phyloP scores from a whole-genome alignment of 129 eudicot species.

The Arctium minus region DNA sequence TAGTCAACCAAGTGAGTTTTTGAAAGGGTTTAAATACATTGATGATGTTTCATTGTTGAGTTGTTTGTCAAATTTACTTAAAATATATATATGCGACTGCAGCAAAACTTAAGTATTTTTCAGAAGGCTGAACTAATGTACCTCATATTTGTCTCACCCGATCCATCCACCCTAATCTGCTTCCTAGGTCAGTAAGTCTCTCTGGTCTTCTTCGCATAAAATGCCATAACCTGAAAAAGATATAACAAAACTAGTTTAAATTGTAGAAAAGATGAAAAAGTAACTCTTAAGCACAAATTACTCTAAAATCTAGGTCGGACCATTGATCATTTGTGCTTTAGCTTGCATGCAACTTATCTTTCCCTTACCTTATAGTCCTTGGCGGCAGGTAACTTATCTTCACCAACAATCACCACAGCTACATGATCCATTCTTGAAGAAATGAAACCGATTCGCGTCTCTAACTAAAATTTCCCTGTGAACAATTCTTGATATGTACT shows the following conservation, averaged over 20 bases:
- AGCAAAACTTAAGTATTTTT: background rate
- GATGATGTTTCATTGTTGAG: background rate
- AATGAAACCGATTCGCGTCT: constrained; percentile 64
- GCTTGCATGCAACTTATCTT: background rate
- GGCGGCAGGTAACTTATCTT: background rate
- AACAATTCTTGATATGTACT: constrained; percentile 49
- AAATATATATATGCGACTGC: background rate
- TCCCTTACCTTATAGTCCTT: background rate
- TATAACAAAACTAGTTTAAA: background rate
- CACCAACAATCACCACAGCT: constrained; percentile 67
- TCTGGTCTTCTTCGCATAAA: background rate
- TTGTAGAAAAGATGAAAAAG: background rate
- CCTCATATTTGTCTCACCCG: background rate
- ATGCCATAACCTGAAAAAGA: background rate
- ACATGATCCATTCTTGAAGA: constrained; percentile 55
- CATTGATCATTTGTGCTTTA: background rate
- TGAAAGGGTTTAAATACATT: background rate
- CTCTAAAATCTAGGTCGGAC: background rate
- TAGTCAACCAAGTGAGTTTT: background rate
- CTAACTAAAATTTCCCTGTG: constrained; percentile 56
- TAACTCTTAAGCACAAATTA: background rate
- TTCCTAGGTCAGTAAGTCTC: background rate
- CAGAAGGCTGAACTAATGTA: background rate
- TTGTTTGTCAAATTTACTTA: background rate
- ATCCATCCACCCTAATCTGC: background rate